Evolutionary conservation across 352 stramenopile species (phyloP).

Genomic region (Thalassiosira ordinaria): DNA sequence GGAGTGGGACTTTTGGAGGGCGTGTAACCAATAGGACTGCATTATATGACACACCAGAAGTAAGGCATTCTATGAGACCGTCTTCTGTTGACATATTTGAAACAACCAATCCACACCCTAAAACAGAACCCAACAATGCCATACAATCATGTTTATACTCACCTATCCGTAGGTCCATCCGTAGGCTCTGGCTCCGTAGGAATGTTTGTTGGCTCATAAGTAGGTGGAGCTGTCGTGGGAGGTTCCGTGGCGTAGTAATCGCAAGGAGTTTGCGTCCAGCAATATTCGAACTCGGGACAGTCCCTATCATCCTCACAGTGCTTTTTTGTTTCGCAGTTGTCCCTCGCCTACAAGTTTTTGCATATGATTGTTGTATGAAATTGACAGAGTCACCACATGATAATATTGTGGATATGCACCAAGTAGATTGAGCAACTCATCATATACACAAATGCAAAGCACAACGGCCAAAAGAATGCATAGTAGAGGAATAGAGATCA

Average conservation of each 20-base stretch:
- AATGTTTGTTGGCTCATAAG: conserved; percentile 10
- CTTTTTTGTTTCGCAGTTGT: conserved; percentile 64
- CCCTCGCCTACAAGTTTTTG: conserved; percentile 36
- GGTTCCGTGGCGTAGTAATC: conserved; percentile 57
- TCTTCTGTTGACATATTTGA: neutral
- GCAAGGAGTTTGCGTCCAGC: conserved; percentile 66
- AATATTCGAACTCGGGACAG: conserved; percentile 60
- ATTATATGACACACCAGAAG: neutral
- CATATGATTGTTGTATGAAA: neutral
- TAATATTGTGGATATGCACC: too few species aligned
- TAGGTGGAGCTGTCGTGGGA: conserved; percentile 36
- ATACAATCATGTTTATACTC: conserved; percentile 15
- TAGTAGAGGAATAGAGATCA: too few species aligned
- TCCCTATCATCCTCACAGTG: conserved; percentile 67
- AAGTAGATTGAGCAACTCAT: too few species aligned
- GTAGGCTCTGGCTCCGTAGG: conserved; percentile 46
- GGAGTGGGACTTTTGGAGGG: conserved; percentile 40
- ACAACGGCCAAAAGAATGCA: too few species aligned
- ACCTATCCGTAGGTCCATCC: conserved; percentile 42
- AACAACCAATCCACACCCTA: neutral
- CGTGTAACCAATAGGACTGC: conserved; percentile 15
- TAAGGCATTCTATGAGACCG: neutral
- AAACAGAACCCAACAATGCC: neutral
- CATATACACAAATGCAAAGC: conserved; percentile 11
- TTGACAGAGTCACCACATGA: too few species aligned